phyloP scores from a whole-genome alignment of 192 early-diverging fungal species.

The Rhizoclosmatium sp. region DNA sequence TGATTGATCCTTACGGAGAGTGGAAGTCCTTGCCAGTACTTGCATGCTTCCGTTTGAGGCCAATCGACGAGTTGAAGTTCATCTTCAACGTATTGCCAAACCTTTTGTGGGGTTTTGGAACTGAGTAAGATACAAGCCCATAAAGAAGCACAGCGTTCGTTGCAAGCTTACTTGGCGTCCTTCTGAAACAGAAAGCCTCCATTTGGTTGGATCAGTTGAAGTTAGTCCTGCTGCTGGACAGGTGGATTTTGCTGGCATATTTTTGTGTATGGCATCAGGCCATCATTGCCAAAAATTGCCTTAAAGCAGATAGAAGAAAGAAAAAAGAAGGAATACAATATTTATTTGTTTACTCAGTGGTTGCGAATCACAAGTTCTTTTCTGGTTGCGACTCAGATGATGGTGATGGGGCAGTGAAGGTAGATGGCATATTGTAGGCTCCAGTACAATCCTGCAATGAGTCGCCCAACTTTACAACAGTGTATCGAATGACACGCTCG shows the following conservation, averaged over 20 bases:
- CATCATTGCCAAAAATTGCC: no score
- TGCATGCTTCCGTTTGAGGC: constrained; percentile 82
- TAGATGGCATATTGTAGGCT: constrained; percentile 12
- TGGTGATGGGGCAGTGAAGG: no score
- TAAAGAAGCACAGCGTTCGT: no score
- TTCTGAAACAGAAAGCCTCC: constrained; percentile 85
- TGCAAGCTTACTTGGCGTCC: constrained; percentile 69
- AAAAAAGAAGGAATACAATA: no score
- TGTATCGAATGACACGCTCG: constrained; percentile 59
- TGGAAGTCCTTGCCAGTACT: constrained; percentile 85
- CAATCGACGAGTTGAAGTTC: constrained; percentile 53
- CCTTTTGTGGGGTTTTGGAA: constrained; percentile 24
- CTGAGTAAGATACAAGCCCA: no score
- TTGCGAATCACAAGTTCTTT: no score
- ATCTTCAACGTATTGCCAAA: constrained; percentile 83
- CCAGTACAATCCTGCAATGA: constrained; percentile 42
- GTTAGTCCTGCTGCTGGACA: background rate
- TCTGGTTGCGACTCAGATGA: no score
- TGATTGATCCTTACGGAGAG: constrained; percentile 17
- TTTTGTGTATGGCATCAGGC: no score
- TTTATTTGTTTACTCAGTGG: no score
- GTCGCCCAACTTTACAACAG: constrained; percentile 57
- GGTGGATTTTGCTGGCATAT: no score
- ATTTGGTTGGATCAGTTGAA: constrained; percentile 79
- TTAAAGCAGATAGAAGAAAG: no score